phyloP scores from a whole-genome alignment of 257 asterid species.

The Ballota nigra region DNA sequence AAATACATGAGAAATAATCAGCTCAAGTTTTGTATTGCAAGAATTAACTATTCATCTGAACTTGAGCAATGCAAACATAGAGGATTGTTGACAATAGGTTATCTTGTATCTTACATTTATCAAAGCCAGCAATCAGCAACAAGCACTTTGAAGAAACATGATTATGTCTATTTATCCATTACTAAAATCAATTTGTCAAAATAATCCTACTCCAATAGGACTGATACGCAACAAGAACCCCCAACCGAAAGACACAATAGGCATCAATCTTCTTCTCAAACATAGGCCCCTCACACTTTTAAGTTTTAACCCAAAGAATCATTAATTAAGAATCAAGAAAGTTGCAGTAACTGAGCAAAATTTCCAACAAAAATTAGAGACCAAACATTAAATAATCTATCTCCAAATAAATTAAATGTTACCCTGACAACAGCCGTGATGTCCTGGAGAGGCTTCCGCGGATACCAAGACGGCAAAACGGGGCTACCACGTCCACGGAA shows the following conservation, averaged over 20 bases:
- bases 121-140: no score
- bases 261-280: not conserved
- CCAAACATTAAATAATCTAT: not conserved
- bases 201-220: not conserved
- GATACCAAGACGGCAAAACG: constrained; percentile 68
- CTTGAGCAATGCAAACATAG: not conserved
- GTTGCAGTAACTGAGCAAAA: not conserved
- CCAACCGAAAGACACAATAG: not conserved
- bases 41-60: not conserved
- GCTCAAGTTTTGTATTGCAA: not conserved
- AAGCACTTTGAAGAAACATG: not conserved
- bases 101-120: no score
- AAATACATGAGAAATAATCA: not conserved
- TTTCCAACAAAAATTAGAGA: constrained; percentile 12
- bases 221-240: not conserved
- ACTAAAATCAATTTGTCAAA: not conserved
- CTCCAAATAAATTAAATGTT: constrained; percentile 11
- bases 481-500: constrained; percentile 37
- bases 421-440: constrained; percentile 62
- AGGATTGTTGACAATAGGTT: not conserved
- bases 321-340: not conserved
- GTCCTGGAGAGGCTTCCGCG: constrained; percentile 63
- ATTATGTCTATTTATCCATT: not conserved
- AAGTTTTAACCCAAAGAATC: not conserved
- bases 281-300: not conserved